Conservation (phyloP, 306 rosid genomes). For the Inga leiocalycina region DNA sequence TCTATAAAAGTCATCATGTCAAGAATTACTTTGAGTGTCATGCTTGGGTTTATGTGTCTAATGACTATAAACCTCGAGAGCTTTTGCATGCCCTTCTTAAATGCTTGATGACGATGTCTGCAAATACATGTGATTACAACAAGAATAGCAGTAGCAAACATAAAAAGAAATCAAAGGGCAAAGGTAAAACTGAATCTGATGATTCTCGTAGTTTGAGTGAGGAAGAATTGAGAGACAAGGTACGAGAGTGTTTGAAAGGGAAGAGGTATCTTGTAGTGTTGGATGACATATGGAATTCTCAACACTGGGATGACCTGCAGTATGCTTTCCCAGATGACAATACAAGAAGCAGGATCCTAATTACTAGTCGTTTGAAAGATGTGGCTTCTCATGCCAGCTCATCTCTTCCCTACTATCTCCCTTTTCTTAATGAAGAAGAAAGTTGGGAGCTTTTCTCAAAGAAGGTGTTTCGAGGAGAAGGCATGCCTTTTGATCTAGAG, state of each 20-base stretch:
- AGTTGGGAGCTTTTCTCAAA: constrained; percentile 9
- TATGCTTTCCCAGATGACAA: background rate
- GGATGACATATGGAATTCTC: background rate
- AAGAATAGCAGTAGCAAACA: background rate
- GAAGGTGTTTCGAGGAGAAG: background rate
- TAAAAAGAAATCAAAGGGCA: background rate
- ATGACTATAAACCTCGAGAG: background rate
- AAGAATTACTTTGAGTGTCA: background rate
- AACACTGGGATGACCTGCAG: background rate
- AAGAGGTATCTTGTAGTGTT: background rate
- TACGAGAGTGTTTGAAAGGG: background rate
- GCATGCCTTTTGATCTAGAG: background rate
- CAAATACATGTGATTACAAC: background rate
- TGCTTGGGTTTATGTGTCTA: background rate
- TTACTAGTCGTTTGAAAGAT: background rate
- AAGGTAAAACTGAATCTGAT: background rate
- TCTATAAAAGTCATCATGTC: background rate
- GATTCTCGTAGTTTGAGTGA: background rate
- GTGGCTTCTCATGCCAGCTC: background rate
- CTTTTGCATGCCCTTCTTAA: background rate
- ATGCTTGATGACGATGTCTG: background rate
- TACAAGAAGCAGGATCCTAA: background rate
- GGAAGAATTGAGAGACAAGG: background rate
- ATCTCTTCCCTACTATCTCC: background rate
- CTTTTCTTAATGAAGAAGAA: background rate